Base-by-base conservation (phyloP, 1,284 basidiomycete genomes). In the Boletellus sp. region DNA sequence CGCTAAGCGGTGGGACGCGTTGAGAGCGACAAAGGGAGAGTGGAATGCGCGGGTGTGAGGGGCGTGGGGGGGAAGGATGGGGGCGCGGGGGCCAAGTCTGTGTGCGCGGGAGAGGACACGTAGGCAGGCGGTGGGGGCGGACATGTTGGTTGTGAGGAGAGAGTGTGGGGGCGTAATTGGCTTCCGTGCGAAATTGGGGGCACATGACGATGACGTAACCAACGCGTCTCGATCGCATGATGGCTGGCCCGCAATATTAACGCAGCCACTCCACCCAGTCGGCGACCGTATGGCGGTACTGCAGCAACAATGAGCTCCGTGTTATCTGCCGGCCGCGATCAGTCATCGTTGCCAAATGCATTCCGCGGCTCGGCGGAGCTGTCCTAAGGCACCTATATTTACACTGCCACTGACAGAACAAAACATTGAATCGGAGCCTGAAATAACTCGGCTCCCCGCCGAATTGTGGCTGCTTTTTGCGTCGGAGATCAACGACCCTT, bases 11-110 rank as follows among this genome's bases (percentile, higher is more conserved):
- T 59, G 71, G 56, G 49, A 55, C 36, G 52, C 68, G 54, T 69
- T 73, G 61, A 83, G 76, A 30, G 69, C 73, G 55, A 74, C 74
- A 64, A 79, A 83, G 47, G 83, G 81, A 12, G 83, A 79, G 69
- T 83, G 82, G 71, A 85, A 84, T 2, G 74, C 58, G 55, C 80
- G 80, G 33, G 41, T 0, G 37, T 32, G 30, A 28, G 39, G 30
- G 21, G 28, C 38, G 49, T 50, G 38, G 16, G 24, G 32, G 36
- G 10, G 39, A 3, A 22, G 33, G 40, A 32, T 15, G 6, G 30
- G 30, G 12, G 30, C 30, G 13, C 12, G 30, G 13, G 30, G 30
- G 30, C 4, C 30, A 32, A 38, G 26, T 42, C 22, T 44, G 8
- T 21, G 44, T 8, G 45, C 15, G 8, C 47, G 52, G 30, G 45